These are phyloP conservation scores for Globisporangium takayamanum DNA, from an alignment of 352 stramenopile genomes.

Conservation along the genomic window DNA sequence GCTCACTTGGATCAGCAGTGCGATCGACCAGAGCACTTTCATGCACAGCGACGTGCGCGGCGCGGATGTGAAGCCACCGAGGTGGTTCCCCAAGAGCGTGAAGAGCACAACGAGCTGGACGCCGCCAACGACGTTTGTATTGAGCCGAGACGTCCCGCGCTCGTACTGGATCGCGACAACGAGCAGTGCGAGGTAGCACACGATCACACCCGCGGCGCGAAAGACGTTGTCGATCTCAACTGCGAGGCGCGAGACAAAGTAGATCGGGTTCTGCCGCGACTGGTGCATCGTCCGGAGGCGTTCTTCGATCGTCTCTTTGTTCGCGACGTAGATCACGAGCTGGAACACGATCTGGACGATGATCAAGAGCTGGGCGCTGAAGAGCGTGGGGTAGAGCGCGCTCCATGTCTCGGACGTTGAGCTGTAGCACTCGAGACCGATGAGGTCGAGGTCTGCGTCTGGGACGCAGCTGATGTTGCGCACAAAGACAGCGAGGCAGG, in stretches of 20 bases:
- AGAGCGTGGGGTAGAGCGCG: slow-evolving; percentile 73
- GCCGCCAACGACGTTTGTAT: slow-evolving; percentile 59
- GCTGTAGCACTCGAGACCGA: slow-evolving; percentile 71
- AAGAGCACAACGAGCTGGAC: slow-evolving; percentile 61
- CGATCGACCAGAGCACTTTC: slow-evolving; percentile 73
- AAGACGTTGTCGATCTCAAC: slow-evolving; percentile 79
- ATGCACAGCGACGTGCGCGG: slow-evolving; percentile 63
- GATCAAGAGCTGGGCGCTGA: slow-evolving; percentile 76
- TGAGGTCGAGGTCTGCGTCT: slow-evolving; percentile 36
- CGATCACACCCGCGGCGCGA: slow-evolving; percentile 44
- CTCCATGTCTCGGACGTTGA: slow-evolving; percentile 49
- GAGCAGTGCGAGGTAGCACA: slow-evolving; percentile 73
- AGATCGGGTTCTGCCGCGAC: slow-evolving; percentile 63
- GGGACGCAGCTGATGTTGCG: slow-evolving; percentile 70
- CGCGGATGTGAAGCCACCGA: slow-evolving; percentile 53
- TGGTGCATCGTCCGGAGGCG: slow-evolving; percentile 52
- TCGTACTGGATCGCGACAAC: slow-evolving; percentile 66
- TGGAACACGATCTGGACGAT: slow-evolving; percentile 84
- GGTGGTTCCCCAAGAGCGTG: slow-evolving; percentile 61
- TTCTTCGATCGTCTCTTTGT: slow-evolving; percentile 62
- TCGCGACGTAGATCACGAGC: slow-evolving; percentile 78
- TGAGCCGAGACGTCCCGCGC: slow-evolving; percentile 32
- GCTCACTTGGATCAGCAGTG: slow-evolving; percentile 57
- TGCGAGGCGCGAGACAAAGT: slow-evolving; percentile 61
- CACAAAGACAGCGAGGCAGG: slow-evolving; percentile 72